Evolutionary conservation across 495 filamentous ascomycete species (phyloP).

Genomic region (Talaromyces adpressus): DNA sequence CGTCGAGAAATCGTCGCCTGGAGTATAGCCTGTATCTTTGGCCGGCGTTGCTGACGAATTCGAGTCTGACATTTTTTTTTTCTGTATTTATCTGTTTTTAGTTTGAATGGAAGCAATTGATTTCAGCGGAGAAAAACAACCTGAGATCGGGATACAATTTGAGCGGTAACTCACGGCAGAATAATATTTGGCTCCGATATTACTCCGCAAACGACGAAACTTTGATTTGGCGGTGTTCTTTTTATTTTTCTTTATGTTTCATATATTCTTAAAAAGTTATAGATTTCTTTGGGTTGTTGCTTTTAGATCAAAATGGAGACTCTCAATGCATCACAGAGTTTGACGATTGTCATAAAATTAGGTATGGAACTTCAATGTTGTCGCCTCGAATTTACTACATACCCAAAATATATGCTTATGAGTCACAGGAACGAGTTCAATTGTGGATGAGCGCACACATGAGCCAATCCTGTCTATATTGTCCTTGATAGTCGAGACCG

Average conservation of each 20-base stretch:
- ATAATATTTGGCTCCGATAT: conserved; percentile 2
- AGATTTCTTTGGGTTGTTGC: not conserved
- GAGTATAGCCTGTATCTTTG: conserved; percentile 32
- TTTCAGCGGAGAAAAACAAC: not conserved
- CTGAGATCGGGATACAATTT: not conserved
- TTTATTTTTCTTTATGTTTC: not conserved
- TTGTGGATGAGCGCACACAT: conserved; percentile 95
- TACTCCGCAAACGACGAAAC: conserved; percentile 7
- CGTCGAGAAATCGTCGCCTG: conserved; percentile 55
- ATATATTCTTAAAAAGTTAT: conserved; percentile 14
- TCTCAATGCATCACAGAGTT: conserved; percentile 17
- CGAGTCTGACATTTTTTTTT: conserved; percentile 8
- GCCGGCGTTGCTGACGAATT: not conserved
- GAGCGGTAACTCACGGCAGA: conserved; percentile 5
- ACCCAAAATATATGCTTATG: not conserved
- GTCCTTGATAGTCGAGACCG: conserved; percentile 86
- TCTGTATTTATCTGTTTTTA: not conserved
- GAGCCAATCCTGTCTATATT: conserved; percentile 90
- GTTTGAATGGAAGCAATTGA: not conserved
- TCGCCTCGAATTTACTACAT: too few relatives aligned
- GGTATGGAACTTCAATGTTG: conserved; percentile 55
- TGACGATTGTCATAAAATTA: conserved; percentile 89
- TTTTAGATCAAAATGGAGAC: not conserved
- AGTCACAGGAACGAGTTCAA: conserved; percentile 81
- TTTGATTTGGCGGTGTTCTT: conserved; percentile 1